Conservation (phyloP, 2,329 filamentous ascomycete genomes). For the Pyrenochaeta sp. region DNA sequence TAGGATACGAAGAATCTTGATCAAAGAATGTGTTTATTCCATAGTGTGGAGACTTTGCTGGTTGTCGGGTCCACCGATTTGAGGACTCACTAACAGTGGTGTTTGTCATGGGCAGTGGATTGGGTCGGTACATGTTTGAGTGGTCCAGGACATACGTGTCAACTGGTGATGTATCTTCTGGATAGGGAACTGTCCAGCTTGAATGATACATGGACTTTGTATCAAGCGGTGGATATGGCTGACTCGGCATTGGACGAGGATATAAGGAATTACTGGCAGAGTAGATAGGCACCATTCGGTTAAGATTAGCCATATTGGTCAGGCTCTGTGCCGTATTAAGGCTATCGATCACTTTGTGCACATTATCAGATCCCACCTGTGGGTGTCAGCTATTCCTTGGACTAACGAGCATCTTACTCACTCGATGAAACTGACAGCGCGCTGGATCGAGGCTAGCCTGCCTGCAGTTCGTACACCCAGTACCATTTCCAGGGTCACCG, state of each 20-base stretch:
- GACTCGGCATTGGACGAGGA: slow-evolving; percentile 16
- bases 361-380: slow-evolving; percentile 45
- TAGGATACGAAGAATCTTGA: slow-evolving; percentile 25
- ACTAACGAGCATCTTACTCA: slow-evolving; percentile 47
- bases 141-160: slow-evolving; percentile 38
- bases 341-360: slow-evolving; percentile 33
- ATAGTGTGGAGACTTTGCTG: slow-evolving; percentile 16
- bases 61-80: slow-evolving; percentile 30
- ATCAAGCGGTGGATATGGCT: slow-evolving; percentile 28
- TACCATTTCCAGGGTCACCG: slow-evolving; percentile 79
- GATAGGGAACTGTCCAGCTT: slow-evolving; percentile 34
- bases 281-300: slow-evolving; percentile 35
- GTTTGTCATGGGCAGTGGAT: slow-evolving; percentile 16
- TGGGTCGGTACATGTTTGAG: slow-evolving; percentile 25
- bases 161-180: slow-evolving; percentile 40
- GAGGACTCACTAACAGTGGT: slow-evolving; percentile 21
- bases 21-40: slow-evolving; percentile 27
- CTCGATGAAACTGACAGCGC: slow-evolving; percentile 81
- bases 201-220: slow-evolving; percentile 28
- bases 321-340: slow-evolving; percentile 25
- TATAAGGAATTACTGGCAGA: slow-evolving; percentile 18
- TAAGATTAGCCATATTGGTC: slow-evolving; percentile 23
- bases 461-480: slow-evolving; percentile 84
- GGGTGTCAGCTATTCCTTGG: slow-evolving; percentile 11
- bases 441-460: slow-evolving; percentile 69